Evolutionary conservation across 208 protist species (phyloP).

Genomic region (Trypanosoma vivax): DNA sequence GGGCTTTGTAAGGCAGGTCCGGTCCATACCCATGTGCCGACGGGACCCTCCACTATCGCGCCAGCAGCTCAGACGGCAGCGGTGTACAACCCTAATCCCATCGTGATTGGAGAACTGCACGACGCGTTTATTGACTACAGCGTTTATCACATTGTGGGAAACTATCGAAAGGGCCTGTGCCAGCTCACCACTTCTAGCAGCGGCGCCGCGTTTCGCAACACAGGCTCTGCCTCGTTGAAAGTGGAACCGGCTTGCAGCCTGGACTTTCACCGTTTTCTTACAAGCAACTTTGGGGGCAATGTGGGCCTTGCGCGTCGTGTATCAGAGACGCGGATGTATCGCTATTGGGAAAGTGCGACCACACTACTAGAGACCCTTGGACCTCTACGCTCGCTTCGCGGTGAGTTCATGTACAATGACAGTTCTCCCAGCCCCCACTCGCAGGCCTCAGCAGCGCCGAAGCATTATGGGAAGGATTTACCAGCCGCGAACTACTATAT

Average conservation of each 20-base stretch:
- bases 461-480: neutral
- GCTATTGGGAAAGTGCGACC: slow-evolving; percentile 43
- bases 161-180: slow-evolving; percentile 36
- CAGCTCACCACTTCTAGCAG: neutral
- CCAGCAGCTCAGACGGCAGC: neutral
- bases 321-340: slow-evolving; percentile 38
- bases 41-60: neutral
- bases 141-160: slow-evolving; percentile 30
- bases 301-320: slow-evolving; percentile 29
- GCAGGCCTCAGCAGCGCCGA: neutral
- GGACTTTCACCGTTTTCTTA: slow-evolving; percentile 40
- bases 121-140: slow-evolving; percentile 47
- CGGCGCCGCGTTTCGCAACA: neutral
- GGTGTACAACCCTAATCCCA: no score
- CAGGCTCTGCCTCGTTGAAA: slow-evolving; percentile 2
- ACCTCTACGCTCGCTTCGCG: slow-evolving; percentile 28
- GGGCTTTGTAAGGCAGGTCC: no score
- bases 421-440: neutral
- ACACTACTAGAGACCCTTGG: slow-evolving; percentile 39
- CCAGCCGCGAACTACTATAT: slow-evolving; percentile 29
- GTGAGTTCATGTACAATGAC: slow-evolving; percentile 15
- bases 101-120: slow-evolving; percentile 21
- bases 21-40: no score
- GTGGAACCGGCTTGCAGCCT: slow-evolving; percentile 16
- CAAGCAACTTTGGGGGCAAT: slow-evolving; percentile 37